These are phyloP conservation scores for Staphylotrichum longicolle DNA, from an alignment of 495 filamentous ascomycete species.

Conservation along the genomic window DNA sequence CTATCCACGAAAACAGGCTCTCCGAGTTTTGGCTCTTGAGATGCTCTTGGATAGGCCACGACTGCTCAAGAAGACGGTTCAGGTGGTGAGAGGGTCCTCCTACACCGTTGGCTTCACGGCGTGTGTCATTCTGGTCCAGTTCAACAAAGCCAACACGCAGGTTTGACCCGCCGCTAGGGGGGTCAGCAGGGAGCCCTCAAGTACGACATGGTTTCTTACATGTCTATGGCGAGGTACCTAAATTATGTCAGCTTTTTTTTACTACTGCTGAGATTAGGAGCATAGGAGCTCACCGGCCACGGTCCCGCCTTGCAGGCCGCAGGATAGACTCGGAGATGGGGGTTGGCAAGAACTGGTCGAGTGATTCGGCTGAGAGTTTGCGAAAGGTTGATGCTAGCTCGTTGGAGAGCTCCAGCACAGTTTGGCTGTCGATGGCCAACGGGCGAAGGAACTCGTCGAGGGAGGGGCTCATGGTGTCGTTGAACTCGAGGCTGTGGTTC, in stretches of 20 bases:
- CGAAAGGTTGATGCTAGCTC: constrained; percentile 61
- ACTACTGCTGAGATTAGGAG: neutral
- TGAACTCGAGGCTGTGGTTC: no score
- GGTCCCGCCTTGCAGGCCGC: constrained; percentile 57
- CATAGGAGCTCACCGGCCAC: constrained; percentile 49
- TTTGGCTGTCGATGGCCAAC: constrained; percentile 42
- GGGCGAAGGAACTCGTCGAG: constrained; percentile 48
- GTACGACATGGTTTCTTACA: constrained; percentile 42
- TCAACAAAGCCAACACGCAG: constrained; percentile 77
- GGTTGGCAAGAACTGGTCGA: constrained; percentile 73
- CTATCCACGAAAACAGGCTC: constrained; percentile 76
- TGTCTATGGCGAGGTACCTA: constrained; percentile 74
- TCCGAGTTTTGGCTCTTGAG: constrained; percentile 75
- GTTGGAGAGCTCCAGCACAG: constrained; percentile 58
- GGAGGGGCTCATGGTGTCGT: constrained; percentile 13
- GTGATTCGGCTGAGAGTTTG: constrained; percentile 61
- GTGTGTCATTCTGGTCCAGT: constrained; percentile 44
- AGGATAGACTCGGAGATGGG: constrained; percentile 65
- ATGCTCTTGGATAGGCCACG: constrained; percentile 77
- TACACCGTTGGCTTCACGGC: neutral
- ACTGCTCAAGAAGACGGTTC: constrained; percentile 59
- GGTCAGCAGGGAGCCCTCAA: constrained; percentile 16
- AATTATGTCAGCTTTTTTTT: constrained; percentile 12
- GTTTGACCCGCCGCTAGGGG: constrained; percentile 66
- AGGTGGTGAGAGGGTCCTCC: constrained; percentile 7